Conservation (phyloP, 371 early-diverging fungal genomes). For the Furculomyces boomerangus region DNA sequence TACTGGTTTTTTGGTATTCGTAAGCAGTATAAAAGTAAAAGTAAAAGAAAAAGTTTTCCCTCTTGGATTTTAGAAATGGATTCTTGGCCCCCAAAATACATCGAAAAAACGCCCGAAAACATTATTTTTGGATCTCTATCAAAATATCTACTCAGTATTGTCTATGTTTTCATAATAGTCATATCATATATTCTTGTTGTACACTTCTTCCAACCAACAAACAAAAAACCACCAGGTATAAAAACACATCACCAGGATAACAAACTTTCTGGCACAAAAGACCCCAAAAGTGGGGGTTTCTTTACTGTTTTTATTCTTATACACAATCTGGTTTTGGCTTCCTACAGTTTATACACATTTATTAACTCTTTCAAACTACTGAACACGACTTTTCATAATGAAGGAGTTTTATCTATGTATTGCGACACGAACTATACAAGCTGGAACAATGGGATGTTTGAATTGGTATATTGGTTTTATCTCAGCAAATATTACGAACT, state of each 20-base stretch:
- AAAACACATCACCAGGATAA: background rate
- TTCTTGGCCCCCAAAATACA: background rate
- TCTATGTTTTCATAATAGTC: background rate
- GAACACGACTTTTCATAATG: constrained; percentile 25
- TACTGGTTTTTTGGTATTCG: too few relatives aligned
- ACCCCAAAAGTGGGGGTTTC: background rate
- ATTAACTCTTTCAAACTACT: constrained; percentile 35
- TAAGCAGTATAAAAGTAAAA: background rate
- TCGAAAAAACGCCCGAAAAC: background rate
- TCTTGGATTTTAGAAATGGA: background rate
- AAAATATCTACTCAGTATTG: background rate
- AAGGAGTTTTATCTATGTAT: constrained; percentile 23
- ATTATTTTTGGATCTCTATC: background rate
- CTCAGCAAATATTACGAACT: constrained; percentile 78
- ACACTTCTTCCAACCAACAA: background rate
- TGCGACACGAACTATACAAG: constrained; percentile 45
- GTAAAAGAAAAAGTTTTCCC: background rate
- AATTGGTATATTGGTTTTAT: constrained; percentile 68
- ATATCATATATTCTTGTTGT: background rate
- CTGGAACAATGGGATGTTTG: constrained; percentile 52
- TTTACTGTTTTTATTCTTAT: constrained; percentile 32
- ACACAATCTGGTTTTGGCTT: constrained; percentile 50
- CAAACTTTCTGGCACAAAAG: background rate
- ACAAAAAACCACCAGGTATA: background rate
- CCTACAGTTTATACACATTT: constrained; percentile 53